A percentile compares a stretch with the other conserved stretches of the same genome.
phyloP scores from a whole-genome alignment of 106 monocot genomes.

The Iris macrosiphon region DNA sequence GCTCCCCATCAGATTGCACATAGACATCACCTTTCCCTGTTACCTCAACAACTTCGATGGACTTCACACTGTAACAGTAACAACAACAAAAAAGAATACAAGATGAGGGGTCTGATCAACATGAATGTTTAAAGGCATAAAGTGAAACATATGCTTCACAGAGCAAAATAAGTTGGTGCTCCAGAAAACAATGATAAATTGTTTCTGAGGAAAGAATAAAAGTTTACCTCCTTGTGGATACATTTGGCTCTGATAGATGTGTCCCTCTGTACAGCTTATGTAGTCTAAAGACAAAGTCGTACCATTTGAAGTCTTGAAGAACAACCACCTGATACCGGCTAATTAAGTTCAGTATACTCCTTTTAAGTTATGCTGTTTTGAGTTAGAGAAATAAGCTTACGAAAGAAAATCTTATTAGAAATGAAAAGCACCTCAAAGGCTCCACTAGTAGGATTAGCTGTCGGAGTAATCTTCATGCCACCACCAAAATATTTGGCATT shows the following conservation, averaged over 20 bases:
- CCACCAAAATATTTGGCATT: slow-evolving; percentile 97
- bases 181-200: background rate
- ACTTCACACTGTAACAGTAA: slow-evolving; percentile 39
- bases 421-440: slow-evolving; percentile 59
- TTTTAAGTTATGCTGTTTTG: background rate
- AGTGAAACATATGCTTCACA: too few species aligned
- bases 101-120: too few species aligned
- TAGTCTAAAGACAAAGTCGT: slow-evolving; percentile 64
- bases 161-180: too few species aligned
- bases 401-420: background rate
- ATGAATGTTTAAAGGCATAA: too few species aligned
- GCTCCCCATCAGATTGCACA: slow-evolving; percentile 54
- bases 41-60: slow-evolving; percentile 35
- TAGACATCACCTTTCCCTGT: slow-evolving; percentile 23
- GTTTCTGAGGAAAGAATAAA: background rate
- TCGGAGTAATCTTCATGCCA: slow-evolving; percentile 94
- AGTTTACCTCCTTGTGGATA: slow-evolving; percentile 50
- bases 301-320: slow-evolving; percentile 87
- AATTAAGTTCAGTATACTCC: background rate
- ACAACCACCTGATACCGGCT: slow-evolving; percentile 49
- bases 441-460: slow-evolving; percentile 72
- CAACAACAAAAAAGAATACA: slow-evolving; percentile 8
- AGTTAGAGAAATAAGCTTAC: background rate
- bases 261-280: slow-evolving; percentile 67
- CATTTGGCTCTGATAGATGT: slow-evolving; percentile 68